A percentile compares a stretch with the other conserved stretches of the same genome.
Conservation (phyloP, 2,329 filamentous ascomycete species). For the Aspergillus sp. region DNA sequence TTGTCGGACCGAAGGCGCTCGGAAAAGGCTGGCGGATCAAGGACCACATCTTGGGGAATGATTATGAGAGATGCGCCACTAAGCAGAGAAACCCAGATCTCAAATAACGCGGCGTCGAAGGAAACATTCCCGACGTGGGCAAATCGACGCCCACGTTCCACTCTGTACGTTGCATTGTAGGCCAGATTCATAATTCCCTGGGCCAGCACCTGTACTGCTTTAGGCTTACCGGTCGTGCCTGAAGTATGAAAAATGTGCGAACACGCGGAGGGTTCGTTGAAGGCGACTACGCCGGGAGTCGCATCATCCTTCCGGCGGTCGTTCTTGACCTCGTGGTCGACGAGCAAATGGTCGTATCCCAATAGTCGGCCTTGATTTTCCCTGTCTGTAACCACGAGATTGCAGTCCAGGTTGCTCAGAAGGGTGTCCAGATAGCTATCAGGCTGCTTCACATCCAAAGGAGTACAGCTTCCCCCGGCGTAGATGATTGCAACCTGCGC, state of each 20-base stretch:
- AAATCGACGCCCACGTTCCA: constrained; percentile 2
- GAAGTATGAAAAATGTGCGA: neutral
- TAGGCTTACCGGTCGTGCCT: neutral
- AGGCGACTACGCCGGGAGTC: no score
- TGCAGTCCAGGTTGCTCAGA: no score
- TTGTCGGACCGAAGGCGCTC: neutral
- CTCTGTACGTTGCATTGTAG: neutral
- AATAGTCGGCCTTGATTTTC: no score
- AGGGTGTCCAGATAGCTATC: no score
- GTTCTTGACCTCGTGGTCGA: no score
- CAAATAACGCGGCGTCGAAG: constrained; percentile 16
- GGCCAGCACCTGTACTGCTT: constrained; percentile 6
- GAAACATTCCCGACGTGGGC: constrained; percentile 10
- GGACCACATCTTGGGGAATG: constrained; percentile 1
- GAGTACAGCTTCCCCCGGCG: no score
- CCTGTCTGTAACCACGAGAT: no score
- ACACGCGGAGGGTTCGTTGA: neutral
- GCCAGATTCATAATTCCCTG: constrained; percentile 6
- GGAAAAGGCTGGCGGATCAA: constrained; percentile 5
- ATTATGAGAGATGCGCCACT: constrained; percentile 12
- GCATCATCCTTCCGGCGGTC: no score
- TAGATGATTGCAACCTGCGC: no score
- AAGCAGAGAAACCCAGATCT: constrained; percentile 12
- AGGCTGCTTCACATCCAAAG: no score
- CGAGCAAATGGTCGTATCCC: no score